Conservation (phyloP, 176 grass and related monocot genomes). For the Bromus sterilis region DNA sequence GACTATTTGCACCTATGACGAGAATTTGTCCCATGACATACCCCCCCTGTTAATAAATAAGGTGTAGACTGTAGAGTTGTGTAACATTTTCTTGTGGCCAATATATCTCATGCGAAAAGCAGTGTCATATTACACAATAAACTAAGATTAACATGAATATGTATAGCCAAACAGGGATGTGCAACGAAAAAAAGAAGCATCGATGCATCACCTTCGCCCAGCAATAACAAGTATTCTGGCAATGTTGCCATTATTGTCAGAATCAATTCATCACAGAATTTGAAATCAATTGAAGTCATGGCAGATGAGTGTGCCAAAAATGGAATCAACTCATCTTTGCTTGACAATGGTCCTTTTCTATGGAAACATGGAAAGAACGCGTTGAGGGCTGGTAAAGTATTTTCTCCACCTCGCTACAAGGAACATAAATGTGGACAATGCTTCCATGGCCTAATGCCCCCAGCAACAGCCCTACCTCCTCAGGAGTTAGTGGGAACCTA, state of each 20-base stretch:
- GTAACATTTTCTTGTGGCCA: too few species aligned
- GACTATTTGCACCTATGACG: too few species aligned
- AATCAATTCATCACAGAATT: slow-evolving; percentile 74
- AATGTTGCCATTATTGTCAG: slow-evolving; percentile 82
- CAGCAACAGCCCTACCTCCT: slow-evolving; percentile 81
- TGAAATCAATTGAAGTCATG: slow-evolving; percentile 72
- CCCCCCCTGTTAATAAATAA: too few species aligned
- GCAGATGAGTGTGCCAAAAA: slow-evolving; percentile 52
- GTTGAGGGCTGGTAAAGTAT: slow-evolving; percentile 47
- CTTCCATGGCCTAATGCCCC: too few species aligned
- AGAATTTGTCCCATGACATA: too few species aligned
- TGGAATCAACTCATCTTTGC: slow-evolving; percentile 41
- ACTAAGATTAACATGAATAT: not conserved
- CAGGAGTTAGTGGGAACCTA: slow-evolving; percentile 57
- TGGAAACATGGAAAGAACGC: slow-evolving; percentile 59
- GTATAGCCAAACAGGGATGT: not conserved
- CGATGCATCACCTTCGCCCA: too few species aligned
- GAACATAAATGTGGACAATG: too few species aligned
- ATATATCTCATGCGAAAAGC: too few species aligned
- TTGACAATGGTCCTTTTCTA: slow-evolving; percentile 58
- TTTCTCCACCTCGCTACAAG: too few species aligned
- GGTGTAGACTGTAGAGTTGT: too few species aligned
- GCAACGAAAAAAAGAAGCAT: not conserved
- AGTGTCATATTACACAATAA: too few species aligned
- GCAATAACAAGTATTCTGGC: slow-evolving; percentile 53